phyloP scores from a whole-genome alignment of 371 early-diverging fungal genomes.

The Batkoa obscura region DNA sequence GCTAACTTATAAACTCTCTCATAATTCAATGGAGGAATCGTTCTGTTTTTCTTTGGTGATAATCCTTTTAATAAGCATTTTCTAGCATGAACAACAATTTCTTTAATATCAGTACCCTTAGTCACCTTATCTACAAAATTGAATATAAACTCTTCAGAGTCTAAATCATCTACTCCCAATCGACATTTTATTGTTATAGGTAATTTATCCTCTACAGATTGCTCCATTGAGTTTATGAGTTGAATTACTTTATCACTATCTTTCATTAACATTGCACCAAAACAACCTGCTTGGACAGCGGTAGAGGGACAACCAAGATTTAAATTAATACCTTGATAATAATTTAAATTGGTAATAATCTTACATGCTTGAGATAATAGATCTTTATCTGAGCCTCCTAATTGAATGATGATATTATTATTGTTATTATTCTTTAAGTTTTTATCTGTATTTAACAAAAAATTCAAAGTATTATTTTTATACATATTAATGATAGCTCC shows the following conservation, averaged over 20 bases:
- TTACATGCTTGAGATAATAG: constrained; percentile 27
- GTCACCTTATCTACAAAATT: constrained; percentile 27
- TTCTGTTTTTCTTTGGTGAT: constrained; percentile 69
- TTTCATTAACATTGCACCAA: constrained; percentile 64
- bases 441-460: neutral
- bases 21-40: constrained; percentile 58
- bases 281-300: constrained; percentile 39
- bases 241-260: constrained; percentile 30
- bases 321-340: constrained; percentile 31
- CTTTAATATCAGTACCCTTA: constrained; percentile 17
- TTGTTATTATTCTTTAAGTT: constrained; percentile 19
- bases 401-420: constrained; percentile 31
- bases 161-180: constrained; percentile 49
- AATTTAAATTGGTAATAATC: constrained; percentile 27
- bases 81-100: constrained; percentile 71
- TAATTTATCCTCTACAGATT: constrained; percentile 16
- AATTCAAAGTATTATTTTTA: constrained; percentile 4
- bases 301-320: constrained; percentile 63
- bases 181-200: constrained; percentile 59
- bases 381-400: constrained; percentile 33
- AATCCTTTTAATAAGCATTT: constrained; percentile 69
- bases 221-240: constrained; percentile 33
- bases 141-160: constrained; percentile 35
- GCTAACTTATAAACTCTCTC: constrained; percentile 47
- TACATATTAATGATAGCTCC: constrained; percentile 32